These are phyloP conservation scores for Hepatocystis sp. DNA, from an alignment of 169 alveolate species.

Conservation along the genomic window DNA sequence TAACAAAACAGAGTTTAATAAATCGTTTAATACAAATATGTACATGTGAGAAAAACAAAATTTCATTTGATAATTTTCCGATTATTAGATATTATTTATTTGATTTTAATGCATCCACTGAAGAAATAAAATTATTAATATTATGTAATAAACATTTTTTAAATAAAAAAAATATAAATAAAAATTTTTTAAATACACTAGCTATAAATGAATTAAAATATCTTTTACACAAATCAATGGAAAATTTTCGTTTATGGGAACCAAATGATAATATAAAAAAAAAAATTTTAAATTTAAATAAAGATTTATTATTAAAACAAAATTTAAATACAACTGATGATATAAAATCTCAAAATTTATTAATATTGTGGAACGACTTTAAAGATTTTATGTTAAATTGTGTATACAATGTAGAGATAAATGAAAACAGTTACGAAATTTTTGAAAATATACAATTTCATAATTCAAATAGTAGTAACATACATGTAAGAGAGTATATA, in stretches of 20 bases:
- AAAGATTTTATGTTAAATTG: conserved; percentile 63
- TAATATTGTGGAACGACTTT: conserved; percentile 75
- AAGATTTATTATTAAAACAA: conserved; percentile 56
- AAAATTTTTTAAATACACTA: conserved; percentile 24
- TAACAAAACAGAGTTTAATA: conserved; percentile 51
- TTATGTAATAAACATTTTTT: conserved; percentile 50
- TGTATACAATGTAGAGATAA: conserved; percentile 1
- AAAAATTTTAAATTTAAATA: conserved; percentile 56
- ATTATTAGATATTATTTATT: conserved; percentile 55
- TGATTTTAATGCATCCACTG: conserved; percentile 32
- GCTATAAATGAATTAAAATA: conserved; percentile 52
- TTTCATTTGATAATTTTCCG: conserved; percentile 59
- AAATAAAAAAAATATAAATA: conserved; percentile 56
- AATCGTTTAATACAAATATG: conserved; percentile 66
- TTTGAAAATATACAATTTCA: conserved; percentile 15
- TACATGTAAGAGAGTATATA: neutral
- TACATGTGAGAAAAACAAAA: conserved; percentile 47
- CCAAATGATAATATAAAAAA: conserved; percentile 45
- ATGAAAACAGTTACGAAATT: conserved; percentile 1
- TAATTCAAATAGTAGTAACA: too few relatives aligned
- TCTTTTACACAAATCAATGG: conserved; percentile 69
- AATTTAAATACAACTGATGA: conserved; percentile 20
- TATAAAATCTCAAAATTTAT: conserved; percentile 25
- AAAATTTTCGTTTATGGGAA: conserved; percentile 76
- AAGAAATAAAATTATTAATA: conserved; percentile 46